Conservation (phyloP, 345 rosid species). For the Conringia planisiliqua region DNA sequence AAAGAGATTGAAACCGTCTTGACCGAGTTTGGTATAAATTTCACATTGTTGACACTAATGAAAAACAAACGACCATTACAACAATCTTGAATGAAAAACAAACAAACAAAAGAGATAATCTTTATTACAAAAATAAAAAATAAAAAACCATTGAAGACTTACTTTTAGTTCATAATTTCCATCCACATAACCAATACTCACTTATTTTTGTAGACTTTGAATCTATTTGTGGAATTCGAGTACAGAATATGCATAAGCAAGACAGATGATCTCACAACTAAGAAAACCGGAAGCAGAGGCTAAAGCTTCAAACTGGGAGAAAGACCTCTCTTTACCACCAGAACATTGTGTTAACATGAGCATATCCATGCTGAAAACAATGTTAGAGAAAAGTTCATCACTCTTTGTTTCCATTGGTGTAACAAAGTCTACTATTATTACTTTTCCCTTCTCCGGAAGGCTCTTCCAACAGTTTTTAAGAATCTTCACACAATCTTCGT, state of each 20-base stretch:
- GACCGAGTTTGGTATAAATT: too few species aligned
- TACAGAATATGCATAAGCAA: background rate
- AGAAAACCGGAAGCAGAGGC: conserved; percentile 1
- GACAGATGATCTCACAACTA: background rate
- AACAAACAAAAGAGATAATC: background rate
- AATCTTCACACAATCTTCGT: background rate
- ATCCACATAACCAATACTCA: background rate
- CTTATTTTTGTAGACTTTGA: background rate
- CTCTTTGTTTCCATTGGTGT: background rate
- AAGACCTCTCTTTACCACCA: background rate
- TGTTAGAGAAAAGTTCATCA: background rate
- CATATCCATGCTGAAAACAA: conserved; percentile 2
- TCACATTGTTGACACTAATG: too few species aligned
- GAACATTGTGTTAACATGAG: background rate
- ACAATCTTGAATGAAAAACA: background rate
- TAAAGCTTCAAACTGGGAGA: conserved; percentile 4
- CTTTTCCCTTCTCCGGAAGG: conserved; percentile 8
- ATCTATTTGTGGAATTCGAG: conserved; percentile 14
- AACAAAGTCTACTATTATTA: background rate
- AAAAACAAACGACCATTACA: background rate
- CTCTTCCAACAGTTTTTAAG: background rate
- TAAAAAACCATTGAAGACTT: background rate
- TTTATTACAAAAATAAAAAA: too few species aligned
- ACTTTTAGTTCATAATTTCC: background rate
- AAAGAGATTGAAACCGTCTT: too few species aligned